Evolutionary conservation across 2,329 filamentous ascomycete genomes (phyloP).

Genomic region (Sclerotinia glacialis): DNA sequence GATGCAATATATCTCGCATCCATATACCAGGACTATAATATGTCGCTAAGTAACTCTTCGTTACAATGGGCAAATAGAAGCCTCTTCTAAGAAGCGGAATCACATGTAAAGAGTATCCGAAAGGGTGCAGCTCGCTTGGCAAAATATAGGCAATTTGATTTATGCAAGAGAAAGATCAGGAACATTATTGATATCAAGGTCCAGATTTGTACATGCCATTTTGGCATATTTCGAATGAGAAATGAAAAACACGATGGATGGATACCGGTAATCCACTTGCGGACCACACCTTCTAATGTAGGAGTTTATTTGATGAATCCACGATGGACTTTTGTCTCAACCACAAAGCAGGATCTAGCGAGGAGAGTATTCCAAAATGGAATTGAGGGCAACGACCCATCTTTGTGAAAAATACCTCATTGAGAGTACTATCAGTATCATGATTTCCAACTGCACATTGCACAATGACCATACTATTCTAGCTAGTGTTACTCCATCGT

Average conservation of each 20-base stretch:
- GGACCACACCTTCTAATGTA: not conserved
- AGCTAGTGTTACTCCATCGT: not conserved
- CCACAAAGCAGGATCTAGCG: not conserved
- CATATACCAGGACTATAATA: not conserved
- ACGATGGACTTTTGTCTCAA: not conserved
- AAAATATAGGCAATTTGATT: not conserved
- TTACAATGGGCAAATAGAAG: not conserved
- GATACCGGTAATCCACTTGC: not conserved
- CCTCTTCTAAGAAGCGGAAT: not conserved
- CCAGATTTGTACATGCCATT: not conserved
- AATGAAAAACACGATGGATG: not conserved
- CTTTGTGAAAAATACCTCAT: not conserved
- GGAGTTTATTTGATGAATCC: not conserved
- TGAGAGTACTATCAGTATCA: not conserved
- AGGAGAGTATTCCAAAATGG: not conserved
- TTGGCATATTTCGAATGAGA: not conserved
- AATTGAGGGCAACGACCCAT: not conserved
- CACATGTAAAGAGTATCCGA: not conserved
- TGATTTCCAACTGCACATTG: not conserved
- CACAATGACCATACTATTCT: not conserved
- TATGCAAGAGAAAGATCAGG: constrained; percentile 2
- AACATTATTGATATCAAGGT: not conserved
- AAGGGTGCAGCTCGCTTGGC: constrained; percentile 4
- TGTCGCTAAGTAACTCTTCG: not conserved
- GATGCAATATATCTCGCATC: not conserved